A percentile compares a stretch with the other conserved stretches of the same genome.
Evolutionary conservation across 257 asterid species (phyloP).

Genomic region (Lithospermum erythrorhizon): DNA sequence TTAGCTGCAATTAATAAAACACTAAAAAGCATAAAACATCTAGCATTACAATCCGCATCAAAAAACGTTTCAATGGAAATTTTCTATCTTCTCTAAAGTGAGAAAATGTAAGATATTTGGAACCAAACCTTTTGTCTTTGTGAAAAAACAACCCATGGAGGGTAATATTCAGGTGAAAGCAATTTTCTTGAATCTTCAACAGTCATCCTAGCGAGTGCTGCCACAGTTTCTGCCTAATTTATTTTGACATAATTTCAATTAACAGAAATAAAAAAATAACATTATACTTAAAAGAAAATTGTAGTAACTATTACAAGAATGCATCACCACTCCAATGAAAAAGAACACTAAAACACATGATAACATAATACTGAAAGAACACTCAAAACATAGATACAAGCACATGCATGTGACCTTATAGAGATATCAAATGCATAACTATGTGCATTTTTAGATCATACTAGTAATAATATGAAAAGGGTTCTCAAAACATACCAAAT

Average conservation of each 20-base stretch:
- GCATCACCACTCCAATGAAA: no score
- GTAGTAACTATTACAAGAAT: no score
- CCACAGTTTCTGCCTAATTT: slow-evolving; percentile 58
- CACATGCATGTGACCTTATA: not conserved
- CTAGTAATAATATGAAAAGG: not conserved
- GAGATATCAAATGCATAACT: no score
- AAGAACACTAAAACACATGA: no score
- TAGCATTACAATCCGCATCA: no score
- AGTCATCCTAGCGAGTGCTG: slow-evolving; percentile 75
- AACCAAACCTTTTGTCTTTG: slow-evolving; percentile 78
- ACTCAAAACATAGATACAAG: not conserved
- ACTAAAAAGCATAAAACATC: slow-evolving; percentile 3
- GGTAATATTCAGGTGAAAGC: slow-evolving; percentile 62
- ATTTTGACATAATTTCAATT: not conserved
- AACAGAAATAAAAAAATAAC: not conserved
- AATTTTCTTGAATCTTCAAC: slow-evolving; percentile 75
- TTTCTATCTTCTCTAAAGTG: no score
- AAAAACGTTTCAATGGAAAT: no score
- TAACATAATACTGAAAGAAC: no score
- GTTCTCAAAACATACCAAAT: slow-evolving; percentile 38
- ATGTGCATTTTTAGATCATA: not conserved
- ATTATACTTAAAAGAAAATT: not conserved
- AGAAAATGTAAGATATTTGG: no score
- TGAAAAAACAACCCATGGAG: slow-evolving; percentile 88
- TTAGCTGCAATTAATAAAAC: slow-evolving; percentile 41